Evolutionary conservation across 257 asterid species (phyloP), one percentile per base, ranked within the genome.

Genomic region (Nicotiana undulata): DNA sequence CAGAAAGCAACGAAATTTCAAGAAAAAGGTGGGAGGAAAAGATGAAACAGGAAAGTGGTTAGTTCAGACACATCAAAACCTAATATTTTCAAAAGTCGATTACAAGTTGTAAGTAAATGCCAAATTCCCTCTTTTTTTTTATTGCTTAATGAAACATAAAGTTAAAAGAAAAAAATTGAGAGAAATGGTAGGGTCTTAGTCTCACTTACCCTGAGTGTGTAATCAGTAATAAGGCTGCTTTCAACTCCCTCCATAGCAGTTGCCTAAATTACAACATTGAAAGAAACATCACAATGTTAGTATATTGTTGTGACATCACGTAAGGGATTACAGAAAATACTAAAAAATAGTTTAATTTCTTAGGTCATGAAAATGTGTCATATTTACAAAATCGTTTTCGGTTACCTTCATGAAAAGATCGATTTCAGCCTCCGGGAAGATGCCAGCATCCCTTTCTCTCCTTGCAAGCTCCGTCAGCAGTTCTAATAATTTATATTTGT

Each of bases 341-440:
- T 9, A 40, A 63, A 58, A 10, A 9, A 32, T 3, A 31, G 22
- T 20, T 44, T 44, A 60, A 51, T 0, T 56, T 53, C 13, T 46
- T 4, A 2, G 26, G 52, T 3, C 34, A 6, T 51, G 40, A 29
- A 4, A 44, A 13, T 40, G 51, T 40, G 59, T 60, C 18, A 6
- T 51, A 8, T n/a, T 20, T 1, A 17, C 55, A 5, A 28, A 22
- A 44, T 55, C 16, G 29, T 31, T 53, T 18, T 20, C 4, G 2
- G 44, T 81, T 65, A 91, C 96, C 89, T 90, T 91, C 93, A 90
- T 88, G 51, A 86, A 91, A 82, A 90, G 90, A 83, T 90, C 93
- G 63, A 88, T 83, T 79, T 91, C 92, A 44, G 92, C 90, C 74
- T 90, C 89, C 0, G 91, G 93, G 13, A 82, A 58, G 67, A 88